Evolutionary conservation across 2,329 filamentous ascomycete genomes (phyloP).

Genomic region (Fusarium subglutinans): DNA sequence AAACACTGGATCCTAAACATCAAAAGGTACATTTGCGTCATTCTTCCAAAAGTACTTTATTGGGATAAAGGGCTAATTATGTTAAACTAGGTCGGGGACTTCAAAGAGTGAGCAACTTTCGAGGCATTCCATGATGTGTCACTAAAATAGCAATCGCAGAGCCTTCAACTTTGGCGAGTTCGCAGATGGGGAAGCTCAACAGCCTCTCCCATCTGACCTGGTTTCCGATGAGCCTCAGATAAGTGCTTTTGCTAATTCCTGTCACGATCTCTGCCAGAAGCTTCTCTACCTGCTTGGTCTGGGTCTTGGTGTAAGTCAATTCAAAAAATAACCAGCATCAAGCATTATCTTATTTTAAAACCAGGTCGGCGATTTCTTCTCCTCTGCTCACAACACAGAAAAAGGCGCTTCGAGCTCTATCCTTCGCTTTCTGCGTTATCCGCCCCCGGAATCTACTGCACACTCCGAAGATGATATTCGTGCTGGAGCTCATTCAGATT

Average conservation of each 20-base stretch:
- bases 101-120: slow-evolving; percentile 75
- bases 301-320: slow-evolving; percentile 69
- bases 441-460: slow-evolving; percentile 57
- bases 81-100: slow-evolving; percentile 73
- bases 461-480: slow-evolving; percentile 72
- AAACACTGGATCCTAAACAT: slow-evolving; percentile 85
- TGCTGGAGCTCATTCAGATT: slow-evolving; percentile 92
- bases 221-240: slow-evolving; percentile 68
- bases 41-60: background rate
- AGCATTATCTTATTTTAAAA: slow-evolving; percentile 1
- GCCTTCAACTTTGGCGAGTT: slow-evolving; percentile 94
- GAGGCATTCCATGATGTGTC: background rate
- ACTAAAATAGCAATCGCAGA: slow-evolving; percentile 55
- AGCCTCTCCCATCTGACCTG: slow-evolving; percentile 77
- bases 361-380: slow-evolving; percentile 64
- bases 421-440: slow-evolving; percentile 79
- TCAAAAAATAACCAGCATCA: background rate
- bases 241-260: slow-evolving; percentile 72
- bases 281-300: slow-evolving; percentile 81
- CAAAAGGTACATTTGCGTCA: slow-evolving; percentile 67
- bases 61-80: background rate
- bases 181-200: slow-evolving; percentile 71
- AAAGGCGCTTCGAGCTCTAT: slow-evolving; percentile 64
- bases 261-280: slow-evolving; percentile 75
- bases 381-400: slow-evolving; percentile 57